phyloP scores from a whole-genome alignment of 148 eudicot species.

The Vaccinium macrocarpon region DNA sequence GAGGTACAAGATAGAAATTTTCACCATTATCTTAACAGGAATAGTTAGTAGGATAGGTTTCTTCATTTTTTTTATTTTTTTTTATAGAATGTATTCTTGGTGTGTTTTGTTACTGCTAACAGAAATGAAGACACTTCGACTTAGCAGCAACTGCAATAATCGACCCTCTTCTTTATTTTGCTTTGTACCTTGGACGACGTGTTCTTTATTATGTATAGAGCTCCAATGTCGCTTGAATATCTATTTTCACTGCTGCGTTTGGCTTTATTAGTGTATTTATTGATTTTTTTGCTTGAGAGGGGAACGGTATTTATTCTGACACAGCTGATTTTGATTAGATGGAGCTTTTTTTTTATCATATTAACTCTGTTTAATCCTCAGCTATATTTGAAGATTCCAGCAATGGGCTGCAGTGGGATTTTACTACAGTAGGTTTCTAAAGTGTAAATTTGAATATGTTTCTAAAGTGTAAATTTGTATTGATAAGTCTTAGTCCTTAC shows the following conservation, averaged over 20 bases:
- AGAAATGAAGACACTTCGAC: conserved; percentile 13
- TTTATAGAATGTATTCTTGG: conserved; percentile 1
- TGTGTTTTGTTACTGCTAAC: conserved; percentile 3
- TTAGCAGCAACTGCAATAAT: conserved; percentile 8
- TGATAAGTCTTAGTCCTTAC: neutral
- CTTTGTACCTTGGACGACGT: neutral
- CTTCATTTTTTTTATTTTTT: neutral
- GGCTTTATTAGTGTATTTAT: neutral
- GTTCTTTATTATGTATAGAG: neutral
- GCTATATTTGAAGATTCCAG: neutral
- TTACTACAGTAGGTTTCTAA: neutral
- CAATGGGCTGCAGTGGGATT: neutral
- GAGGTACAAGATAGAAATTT: neutral
- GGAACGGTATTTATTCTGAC: neutral
- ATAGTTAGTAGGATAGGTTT: neutral
- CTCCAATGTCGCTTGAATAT: neutral
- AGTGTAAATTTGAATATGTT: neutral
- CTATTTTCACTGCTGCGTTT: neutral
- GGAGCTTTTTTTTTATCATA: neutral
- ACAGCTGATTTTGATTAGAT: neutral
- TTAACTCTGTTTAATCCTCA: neutral
- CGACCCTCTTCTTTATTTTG: neutral
- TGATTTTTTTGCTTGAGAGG: neutral
- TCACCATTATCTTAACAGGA: conserved; percentile 5
- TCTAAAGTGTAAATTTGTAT: neutral